Evolutionary conservation across 768 basidiomycete species (phyloP), one percentile per base, ranked within the genome.

Genomic region (Leccinum truebloodii): DNA sequence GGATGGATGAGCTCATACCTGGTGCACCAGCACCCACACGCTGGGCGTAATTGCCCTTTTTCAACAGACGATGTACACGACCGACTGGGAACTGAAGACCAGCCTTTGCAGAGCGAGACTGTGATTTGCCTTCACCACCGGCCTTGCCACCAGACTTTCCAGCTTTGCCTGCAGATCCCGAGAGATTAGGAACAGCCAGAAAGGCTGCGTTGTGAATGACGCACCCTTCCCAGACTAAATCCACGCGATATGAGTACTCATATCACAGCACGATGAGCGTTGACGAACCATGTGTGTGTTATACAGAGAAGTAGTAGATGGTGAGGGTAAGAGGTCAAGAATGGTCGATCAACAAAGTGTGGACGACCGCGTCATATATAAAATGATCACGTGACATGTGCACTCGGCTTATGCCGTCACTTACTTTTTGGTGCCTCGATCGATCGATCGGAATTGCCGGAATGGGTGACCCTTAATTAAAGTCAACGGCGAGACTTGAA

Each of bases 11-110:
- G 2, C 22, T n/a, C 61, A 6, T 63, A 88, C 88, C 88, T 70
- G 93, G 91, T 64, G 93, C 90, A 79, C 92, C 92, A 58, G 92
- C 90, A 77, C 93, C 92, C 63, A 94, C 87, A 74, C 93, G 89
- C 67, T 90, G 87, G 54, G 89, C 88, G 65, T 92, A 94, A 81
- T 94, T 93, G 57, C 92, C 92, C 75, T 84, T 85, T 82, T 92
- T 92, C 75, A 94, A 75, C 48, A 92, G 85, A 84, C 90, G 87
- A 79, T 92, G 92, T 62, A 94, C 86, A 89, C 92, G 92, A 82
- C 92, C 92, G 67, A 94, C 92, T 57, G 92, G 92, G 81, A 94
- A 91, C 73, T 90, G 87, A 58, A 89, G 84, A 67, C 88, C 88
- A 13, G 88, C 88, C 70, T 88, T 89, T 57, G 87, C 80, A 24